phyloP scores from a whole-genome alignment of 140 eudicot genomes.

The Artemisia princeps region DNA sequence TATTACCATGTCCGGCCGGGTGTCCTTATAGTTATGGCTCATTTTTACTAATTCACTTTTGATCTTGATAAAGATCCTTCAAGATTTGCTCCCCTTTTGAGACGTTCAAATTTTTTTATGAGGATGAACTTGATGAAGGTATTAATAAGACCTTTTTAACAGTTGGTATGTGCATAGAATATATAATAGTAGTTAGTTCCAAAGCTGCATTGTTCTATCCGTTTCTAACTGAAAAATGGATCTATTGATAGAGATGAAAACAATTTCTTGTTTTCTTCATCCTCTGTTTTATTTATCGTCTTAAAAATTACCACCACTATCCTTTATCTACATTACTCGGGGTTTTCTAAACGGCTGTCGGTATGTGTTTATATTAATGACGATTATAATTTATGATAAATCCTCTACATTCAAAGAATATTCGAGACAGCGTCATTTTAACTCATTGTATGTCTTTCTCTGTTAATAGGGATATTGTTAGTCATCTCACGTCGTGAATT shows the following conservation, averaged over 20 bases:
- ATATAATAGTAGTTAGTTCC: conserved; percentile 32
- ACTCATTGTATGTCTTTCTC: conserved; percentile 20
- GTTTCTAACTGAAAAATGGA: conserved; percentile 18
- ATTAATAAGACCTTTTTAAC: conserved; percentile 17
- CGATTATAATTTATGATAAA: no score
- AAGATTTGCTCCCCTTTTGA: background rate
- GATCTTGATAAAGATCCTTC: background rate
- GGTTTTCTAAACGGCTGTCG: conserved; percentile 5
- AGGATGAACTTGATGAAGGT: conserved; percentile 16
- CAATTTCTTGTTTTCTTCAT: conserved; percentile 45
- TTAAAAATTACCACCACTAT: conserved; percentile 7
- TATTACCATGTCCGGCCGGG: conserved; percentile 38
- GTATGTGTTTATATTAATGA: background rate
- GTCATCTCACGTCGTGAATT: background rate
- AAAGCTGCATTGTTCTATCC: conserved; percentile 30
- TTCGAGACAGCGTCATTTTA: background rate
- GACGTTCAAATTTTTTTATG: background rate
- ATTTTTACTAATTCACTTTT: background rate
- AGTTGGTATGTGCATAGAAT: conserved; percentile 27
- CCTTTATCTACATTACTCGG: background rate
- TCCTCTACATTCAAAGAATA: no score
- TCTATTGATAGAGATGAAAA: conserved; percentile 24
- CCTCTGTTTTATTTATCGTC: conserved; percentile 22
- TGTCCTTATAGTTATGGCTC: conserved; percentile 34
- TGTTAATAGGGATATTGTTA: background rate